A percentile compares a stretch with the other conserved stretches of the same genome.
Conservation (phyloP, 1,139 yeast species). For the Lodderomyces theae region DNA sequence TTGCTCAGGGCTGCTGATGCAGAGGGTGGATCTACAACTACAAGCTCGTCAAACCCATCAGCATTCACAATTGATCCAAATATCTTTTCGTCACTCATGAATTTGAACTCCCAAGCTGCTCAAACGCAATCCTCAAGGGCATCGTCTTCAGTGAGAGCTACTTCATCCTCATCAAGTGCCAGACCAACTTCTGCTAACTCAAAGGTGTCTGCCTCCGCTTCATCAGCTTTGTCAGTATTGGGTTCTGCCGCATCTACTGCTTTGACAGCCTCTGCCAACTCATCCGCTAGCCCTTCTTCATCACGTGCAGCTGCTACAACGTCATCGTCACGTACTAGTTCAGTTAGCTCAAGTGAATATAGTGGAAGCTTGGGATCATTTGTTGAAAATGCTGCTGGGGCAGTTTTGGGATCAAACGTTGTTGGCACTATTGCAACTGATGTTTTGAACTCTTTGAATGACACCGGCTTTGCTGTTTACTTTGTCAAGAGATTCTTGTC, state of each 20-base stretch:
- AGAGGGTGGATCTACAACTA: constrained; percentile 4
- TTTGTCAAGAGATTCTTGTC: constrained; percentile 36
- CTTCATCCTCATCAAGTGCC: neutral
- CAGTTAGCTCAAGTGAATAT: constrained; percentile 6
- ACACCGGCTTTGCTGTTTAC: constrained; percentile 43
- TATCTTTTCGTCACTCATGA: constrained; percentile 1
- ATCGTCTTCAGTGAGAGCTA: no score
- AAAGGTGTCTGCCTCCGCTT: neutral
- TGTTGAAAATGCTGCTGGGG: constrained; percentile 28
- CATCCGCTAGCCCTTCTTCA: neutral
- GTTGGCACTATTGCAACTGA: constrained; percentile 27
- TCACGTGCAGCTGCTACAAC: constrained; percentile 1
- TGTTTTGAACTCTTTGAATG: constrained; percentile 37
- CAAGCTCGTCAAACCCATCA: neutral
- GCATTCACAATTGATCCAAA: neutral
- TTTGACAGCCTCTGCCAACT: neutral
- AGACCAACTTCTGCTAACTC: neutral
- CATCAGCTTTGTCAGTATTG: constrained; percentile 1
- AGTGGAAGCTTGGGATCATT: constrained; percentile 28
- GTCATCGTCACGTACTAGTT: neutral
- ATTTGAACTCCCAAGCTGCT: neutral
- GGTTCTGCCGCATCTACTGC: constrained; percentile 2
- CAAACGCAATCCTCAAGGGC: constrained; percentile 3
- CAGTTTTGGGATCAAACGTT: constrained; percentile 29
- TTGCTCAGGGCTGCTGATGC: neutral